Evolutionary conservation across 2,329 filamentous ascomycete genomes (phyloP).

Genomic region (Calonectria henricotiae): DNA sequence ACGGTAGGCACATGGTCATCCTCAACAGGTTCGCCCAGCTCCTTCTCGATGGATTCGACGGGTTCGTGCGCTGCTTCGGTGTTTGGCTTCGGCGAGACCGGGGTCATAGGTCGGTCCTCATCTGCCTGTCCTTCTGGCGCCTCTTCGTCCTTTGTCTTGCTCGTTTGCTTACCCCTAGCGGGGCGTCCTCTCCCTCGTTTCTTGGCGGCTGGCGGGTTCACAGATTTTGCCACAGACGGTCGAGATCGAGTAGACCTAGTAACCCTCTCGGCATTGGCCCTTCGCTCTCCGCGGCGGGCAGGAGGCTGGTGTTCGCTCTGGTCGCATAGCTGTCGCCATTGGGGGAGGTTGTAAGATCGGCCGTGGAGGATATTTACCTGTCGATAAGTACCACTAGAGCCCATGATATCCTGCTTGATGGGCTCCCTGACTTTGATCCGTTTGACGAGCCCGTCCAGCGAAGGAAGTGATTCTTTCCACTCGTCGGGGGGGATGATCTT

Average conservation of each 20-base stretch:
- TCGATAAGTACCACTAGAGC: slow-evolving; percentile 93
- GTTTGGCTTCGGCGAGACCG: slow-evolving; percentile 69
- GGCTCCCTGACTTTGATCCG: slow-evolving; percentile 95
- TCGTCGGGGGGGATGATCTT: slow-evolving; percentile 95
- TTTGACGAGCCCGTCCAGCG: slow-evolving; percentile 89
- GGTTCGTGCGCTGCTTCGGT: slow-evolving; percentile 55
- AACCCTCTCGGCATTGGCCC: slow-evolving; percentile 73
- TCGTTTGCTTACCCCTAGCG: slow-evolving; percentile 55
- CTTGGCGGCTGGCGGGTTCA: slow-evolving; percentile 57
- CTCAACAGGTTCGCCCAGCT: slow-evolving; percentile 63
- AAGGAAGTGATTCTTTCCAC: slow-evolving; percentile 88
- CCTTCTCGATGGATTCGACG: slow-evolving; percentile 68
- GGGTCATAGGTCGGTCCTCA: slow-evolving; percentile 73
- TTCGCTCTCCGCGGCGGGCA: slow-evolving; percentile 87
- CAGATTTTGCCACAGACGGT: slow-evolving; percentile 55
- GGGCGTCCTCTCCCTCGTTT: slow-evolving; percentile 63
- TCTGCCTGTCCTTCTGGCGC: slow-evolving; percentile 60
- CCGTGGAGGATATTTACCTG: slow-evolving; percentile 98
- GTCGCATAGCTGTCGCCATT: slow-evolving; percentile 95
- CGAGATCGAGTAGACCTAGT: slow-evolving; percentile 64
- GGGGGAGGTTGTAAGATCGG: slow-evolving; percentile 94
- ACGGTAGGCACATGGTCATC: slow-evolving; percentile 59
- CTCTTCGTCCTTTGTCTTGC: slow-evolving; percentile 59
- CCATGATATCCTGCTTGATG: slow-evolving; percentile 98
- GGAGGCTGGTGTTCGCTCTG: slow-evolving; percentile 97